Percentiles rank a stretch among this genome's conserved stretches.
Conservation (phyloP, 768 basidiomycete species). For the Rhodocollybia butyracea region DNA sequence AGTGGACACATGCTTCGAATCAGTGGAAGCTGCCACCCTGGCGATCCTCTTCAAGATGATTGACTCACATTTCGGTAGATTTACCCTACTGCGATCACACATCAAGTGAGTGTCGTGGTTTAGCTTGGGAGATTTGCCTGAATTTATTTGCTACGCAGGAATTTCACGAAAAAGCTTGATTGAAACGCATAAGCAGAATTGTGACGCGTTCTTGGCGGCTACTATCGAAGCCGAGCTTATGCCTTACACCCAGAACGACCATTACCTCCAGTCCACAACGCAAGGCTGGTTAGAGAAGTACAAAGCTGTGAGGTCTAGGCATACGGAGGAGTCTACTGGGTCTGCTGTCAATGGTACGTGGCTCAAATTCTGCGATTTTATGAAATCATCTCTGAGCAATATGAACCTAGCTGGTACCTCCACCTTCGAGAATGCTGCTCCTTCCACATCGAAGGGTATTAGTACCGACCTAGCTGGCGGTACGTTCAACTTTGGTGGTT, state of each 20-base stretch:
- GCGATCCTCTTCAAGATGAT: slow-evolving; percentile 9
- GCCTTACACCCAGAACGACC: slow-evolving; percentile 42
- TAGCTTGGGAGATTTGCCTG: slow-evolving; percentile 13
- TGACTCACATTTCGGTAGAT: slow-evolving; percentile 32
- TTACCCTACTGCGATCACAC: slow-evolving; percentile 22
- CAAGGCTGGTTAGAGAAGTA: slow-evolving; percentile 36
- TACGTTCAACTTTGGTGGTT: too few species aligned
- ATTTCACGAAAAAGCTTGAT: neutral
- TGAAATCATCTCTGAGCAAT: too few species aligned
- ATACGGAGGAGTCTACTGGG: neutral
- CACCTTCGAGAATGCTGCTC: too few species aligned
- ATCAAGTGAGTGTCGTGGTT: slow-evolving; percentile 25
- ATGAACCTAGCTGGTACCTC: too few species aligned
- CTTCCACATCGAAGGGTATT: too few species aligned
- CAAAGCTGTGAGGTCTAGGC: slow-evolving; percentile 26
- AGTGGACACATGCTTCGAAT: slow-evolving; percentile 8
- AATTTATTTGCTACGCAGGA: slow-evolving; percentile 12
- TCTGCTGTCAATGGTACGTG: neutral
- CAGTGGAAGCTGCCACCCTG: slow-evolving; percentile 17
- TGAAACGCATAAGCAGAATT: slow-evolving; percentile 16
- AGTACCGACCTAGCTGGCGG: too few species aligned
- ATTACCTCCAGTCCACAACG: slow-evolving; percentile 29
- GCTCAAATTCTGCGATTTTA: too few species aligned
- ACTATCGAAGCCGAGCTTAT: slow-evolving; percentile 30
- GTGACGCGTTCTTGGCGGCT: slow-evolving; percentile 21